A percentile compares a stretch with the other conserved stretches of the same genome.
Conservation (phyloP, 768 basidiomycete genomes). For the Calocybe cyanea region DNA sequence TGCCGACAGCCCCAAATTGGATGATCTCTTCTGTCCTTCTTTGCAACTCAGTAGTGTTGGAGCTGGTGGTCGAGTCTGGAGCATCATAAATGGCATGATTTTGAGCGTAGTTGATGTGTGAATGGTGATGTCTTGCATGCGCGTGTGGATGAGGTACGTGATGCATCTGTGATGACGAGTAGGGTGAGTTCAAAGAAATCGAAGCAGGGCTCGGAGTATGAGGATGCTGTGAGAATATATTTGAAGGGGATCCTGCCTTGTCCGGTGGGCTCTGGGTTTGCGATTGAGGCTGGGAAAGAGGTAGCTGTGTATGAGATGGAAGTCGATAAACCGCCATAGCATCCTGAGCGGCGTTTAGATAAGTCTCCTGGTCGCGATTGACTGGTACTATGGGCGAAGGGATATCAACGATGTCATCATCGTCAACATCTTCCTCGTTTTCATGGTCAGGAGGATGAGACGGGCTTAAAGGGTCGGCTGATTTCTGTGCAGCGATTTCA, state of each 20-base stretch:
- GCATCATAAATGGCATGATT: slow-evolving; percentile 33
- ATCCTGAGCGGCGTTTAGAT: slow-evolving; percentile 19
- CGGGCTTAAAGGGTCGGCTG: slow-evolving; percentile 28
- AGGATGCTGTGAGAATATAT: slow-evolving; percentile 17
- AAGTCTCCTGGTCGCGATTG: slow-evolving; percentile 19
- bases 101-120: slow-evolving; percentile 38
- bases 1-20: slow-evolving; percentile 34
- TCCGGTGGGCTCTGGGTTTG: slow-evolving; percentile 16
- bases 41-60: slow-evolving; percentile 33
- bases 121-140: slow-evolving; percentile 70
- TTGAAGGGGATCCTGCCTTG: slow-evolving; percentile 15
- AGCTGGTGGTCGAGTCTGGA: slow-evolving; percentile 30
- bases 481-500: slow-evolving; percentile 83
- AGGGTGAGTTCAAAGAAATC: slow-evolving; percentile 56
- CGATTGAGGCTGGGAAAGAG: slow-evolving; percentile 12
- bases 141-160: slow-evolving; percentile 80
- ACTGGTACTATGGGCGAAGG: slow-evolving; percentile 19
- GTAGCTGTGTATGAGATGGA: slow-evolving; percentile 17
- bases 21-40: slow-evolving; percentile 45
- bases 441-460: slow-evolving; percentile 19
- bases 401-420: slow-evolving; percentile 34
- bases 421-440: slow-evolving; percentile 27
- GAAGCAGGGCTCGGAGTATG: slow-evolving; percentile 28
- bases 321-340: slow-evolving; percentile 24
- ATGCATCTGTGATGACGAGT: slow-evolving; percentile 62